Conservation (phyloP, 768 basidiomycete species). For the Collybiopsis luxurians region DNA sequence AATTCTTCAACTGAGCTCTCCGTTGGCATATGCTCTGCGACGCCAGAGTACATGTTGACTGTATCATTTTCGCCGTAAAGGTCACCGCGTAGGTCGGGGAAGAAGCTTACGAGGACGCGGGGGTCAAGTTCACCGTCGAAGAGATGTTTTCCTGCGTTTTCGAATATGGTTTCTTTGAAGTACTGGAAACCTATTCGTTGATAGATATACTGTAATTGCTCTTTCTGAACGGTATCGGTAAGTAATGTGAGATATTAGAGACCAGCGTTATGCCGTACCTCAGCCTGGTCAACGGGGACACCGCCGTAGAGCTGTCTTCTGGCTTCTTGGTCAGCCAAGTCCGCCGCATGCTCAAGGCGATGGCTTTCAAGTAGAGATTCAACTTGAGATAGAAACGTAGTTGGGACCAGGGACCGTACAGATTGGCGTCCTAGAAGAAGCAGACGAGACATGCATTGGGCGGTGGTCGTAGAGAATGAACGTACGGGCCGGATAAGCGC, state of each 20-base stretch:
- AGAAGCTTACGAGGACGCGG: slow-evolving; percentile 77
- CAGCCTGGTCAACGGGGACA: slow-evolving; percentile 50
- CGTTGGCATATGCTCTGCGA: slow-evolving; percentile 65
- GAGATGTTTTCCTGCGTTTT: slow-evolving; percentile 77
- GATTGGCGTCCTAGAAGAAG: slow-evolving; percentile 61
- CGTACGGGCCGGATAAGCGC: background rate
- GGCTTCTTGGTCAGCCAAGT: slow-evolving; percentile 58
- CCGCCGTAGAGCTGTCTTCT: slow-evolving; percentile 50
- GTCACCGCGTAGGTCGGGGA: slow-evolving; percentile 67
- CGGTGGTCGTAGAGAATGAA: background rate
- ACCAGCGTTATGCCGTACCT: slow-evolving; percentile 35
- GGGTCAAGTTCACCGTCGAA: slow-evolving; percentile 84
- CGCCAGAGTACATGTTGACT: slow-evolving; percentile 72
- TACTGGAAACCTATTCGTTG: slow-evolving; percentile 81
- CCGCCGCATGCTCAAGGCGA: slow-evolving; percentile 60
- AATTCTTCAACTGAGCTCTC: slow-evolving; percentile 78
- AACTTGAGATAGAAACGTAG: slow-evolving; percentile 70
- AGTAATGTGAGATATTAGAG: background rate
- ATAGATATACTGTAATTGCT: slow-evolving; percentile 76
- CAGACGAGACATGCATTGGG: slow-evolving; percentile 41
- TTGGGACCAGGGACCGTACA: slow-evolving; percentile 64
- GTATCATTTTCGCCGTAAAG: slow-evolving; percentile 54
- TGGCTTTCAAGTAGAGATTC: slow-evolving; percentile 67
- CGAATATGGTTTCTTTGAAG: slow-evolving; percentile 76
- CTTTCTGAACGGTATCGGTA: slow-evolving; percentile 36